Evolutionary conservation across 179 eudicot genomes (phyloP), one percentile per base, ranked within the genome.

Genomic region (Patellifolia procumbens): DNA sequence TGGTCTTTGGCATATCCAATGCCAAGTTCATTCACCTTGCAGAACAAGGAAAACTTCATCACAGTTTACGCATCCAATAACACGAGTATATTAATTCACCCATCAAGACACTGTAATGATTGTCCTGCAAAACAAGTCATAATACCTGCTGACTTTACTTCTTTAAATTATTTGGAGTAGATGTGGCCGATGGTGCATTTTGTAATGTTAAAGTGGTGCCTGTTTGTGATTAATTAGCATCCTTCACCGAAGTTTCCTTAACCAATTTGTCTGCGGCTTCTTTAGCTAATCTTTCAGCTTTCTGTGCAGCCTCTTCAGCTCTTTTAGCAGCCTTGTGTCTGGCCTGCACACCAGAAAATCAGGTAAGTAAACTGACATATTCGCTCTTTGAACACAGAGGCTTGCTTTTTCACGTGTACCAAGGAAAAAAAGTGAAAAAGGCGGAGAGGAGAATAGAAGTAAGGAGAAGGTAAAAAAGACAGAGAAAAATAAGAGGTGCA

Each of bases 221-320:
- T 35, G 55, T 59, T 74, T 70, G 70, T 35, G 79, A 86, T 26
- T 62, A 78, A 62, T 81, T 74, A 76, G n/a, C 84, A 72, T 82
- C 68, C 64, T 65, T 80, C 29, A 63, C 75, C 53, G 74, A 51
- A 52, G 75, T 81, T 69, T 86, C 91, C 65, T 79, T 69, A 42
- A 87, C 84, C 65, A 73, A 65, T 82, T 76, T 83, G 11, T 86
- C 87, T 45, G 87, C 92, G 67, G 93, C 94, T 87, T 88, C 91
- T 86, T 91, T 83, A 72, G 88, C 88, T 78, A 81, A 81, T 84
- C 87, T 90, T 75, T 87, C 91, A 83, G 94, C 95, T 83, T 87
- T 94, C 79, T 83, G 56, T 46, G 87, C 85, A 76, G 81, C 96
- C 75, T 84, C 86, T 81, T 88, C 94, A 63, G 86, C 89, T 80